Evolutionary conservation across 1,139 yeast species (phyloP).

Genomic region (Scheffersomyces insectosa): DNA sequence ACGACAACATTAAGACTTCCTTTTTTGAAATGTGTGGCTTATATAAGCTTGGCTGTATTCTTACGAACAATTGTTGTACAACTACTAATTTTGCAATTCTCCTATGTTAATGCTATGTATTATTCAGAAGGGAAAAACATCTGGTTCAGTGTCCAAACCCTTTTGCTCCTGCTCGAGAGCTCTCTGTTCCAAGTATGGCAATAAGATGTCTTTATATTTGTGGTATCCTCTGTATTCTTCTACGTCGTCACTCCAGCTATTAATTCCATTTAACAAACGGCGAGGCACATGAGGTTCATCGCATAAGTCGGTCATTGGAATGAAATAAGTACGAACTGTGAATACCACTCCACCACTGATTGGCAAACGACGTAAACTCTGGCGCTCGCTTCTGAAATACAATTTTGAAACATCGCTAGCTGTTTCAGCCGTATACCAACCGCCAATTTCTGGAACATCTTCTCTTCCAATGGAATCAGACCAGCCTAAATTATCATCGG

Average conservation of each 20-base stretch:
- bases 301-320: constrained; percentile 53
- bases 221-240: constrained; percentile 59
- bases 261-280: constrained; percentile 56
- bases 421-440: constrained; percentile 59
- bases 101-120: neutral
- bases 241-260: constrained; percentile 61
- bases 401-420: constrained; percentile 48
- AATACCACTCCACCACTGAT: constrained; percentile 59
- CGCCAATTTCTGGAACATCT: constrained; percentile 45
- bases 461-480: constrained; percentile 63
- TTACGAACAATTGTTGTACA: neutral
- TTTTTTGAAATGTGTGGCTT: neutral
- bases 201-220: constrained; percentile 51
- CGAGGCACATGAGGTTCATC: constrained; percentile 62
- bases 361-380: constrained; percentile 67
- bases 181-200: constrained; percentile 54
- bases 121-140: constrained; percentile 43
- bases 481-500: constrained; percentile 66
- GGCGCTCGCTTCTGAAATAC: constrained; percentile 67
- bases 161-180: constrained; percentile 52
- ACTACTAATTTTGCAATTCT: neutral
- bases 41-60: neutral
- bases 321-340: constrained; percentile 63
- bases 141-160: constrained; percentile 43
- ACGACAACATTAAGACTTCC: neutral